Conservation (phyloP, 305 asterid species). For the Fraxinus angustifolia region DNA sequence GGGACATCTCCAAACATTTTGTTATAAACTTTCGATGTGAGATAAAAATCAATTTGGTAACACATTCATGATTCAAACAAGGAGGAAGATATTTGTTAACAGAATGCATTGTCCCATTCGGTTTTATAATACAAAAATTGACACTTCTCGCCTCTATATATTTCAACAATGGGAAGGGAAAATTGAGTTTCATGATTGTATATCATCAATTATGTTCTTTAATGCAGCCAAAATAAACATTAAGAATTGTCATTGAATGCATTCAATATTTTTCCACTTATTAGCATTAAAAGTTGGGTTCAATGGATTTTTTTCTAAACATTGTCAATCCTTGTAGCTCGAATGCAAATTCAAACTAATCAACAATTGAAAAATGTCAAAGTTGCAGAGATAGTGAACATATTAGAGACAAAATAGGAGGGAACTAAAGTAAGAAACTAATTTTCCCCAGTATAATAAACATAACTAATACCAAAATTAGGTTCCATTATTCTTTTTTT, state of each 20-base stretch:
- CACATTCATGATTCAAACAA: not conserved
- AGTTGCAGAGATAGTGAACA: not conserved
- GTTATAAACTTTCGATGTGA: not conserved
- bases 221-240: not conserved
- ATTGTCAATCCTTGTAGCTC: not conserved
- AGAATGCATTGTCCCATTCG: not conserved
- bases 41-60: not conserved
- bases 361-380: constrained; percentile 1
- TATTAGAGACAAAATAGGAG: constrained; percentile 5
- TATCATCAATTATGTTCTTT: not conserved
- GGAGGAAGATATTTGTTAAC: not conserved
- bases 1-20: no score
- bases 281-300: not conserved
- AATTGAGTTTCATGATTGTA: not conserved
- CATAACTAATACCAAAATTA: not conserved
- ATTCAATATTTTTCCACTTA: not conserved
- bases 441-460: not conserved
- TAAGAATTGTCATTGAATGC: not conserved
- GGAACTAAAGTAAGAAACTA: not conserved
- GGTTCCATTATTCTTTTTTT: not conserved
- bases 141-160: not conserved
- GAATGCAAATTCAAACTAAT: not conserved
- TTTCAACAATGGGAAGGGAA: not conserved
- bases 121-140: not conserved
- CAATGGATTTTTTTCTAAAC: not conserved